phyloP scores from a whole-genome alignment of 371 early-diverging fungal genomes.

The Mucor indicus region DNA sequence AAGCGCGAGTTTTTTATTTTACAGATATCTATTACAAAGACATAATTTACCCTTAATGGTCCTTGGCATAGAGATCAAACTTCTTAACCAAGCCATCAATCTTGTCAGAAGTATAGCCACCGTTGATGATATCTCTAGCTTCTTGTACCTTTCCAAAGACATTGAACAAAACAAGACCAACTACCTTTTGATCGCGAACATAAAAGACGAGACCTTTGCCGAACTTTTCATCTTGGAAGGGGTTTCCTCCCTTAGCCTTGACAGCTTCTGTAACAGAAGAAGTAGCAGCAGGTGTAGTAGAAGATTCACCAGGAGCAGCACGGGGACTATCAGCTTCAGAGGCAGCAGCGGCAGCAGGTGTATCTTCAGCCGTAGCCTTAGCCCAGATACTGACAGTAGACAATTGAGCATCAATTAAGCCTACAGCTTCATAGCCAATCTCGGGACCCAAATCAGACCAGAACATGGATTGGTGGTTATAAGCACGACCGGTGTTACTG shows the following conservation, averaged over 20 bases:
- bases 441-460: constrained; percentile 78
- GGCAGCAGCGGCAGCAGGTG: constrained; percentile 42
- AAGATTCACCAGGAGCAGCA: constrained; percentile 25
- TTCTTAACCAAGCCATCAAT: constrained; percentile 43
- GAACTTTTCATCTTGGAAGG: constrained; percentile 46
- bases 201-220: constrained; percentile 76
- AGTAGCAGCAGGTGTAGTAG: constrained; percentile 13
- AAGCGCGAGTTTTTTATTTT: too few species aligned
- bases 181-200: constrained; percentile 59
- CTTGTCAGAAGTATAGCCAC: constrained; percentile 41
- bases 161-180: constrained; percentile 70
- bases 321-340: constrained; percentile 36
- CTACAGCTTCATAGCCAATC: constrained; percentile 78
- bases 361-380: constrained; percentile 54
- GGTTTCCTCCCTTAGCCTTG: constrained; percentile 16
- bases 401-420: constrained; percentile 63
- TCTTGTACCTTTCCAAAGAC: constrained; percentile 67
- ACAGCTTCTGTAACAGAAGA: constrained; percentile 33
- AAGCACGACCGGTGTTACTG: constrained; percentile 56
- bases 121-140: constrained; percentile 67
- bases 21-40: too few species aligned
- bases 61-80: constrained; percentile 24
- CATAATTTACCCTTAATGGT: too few species aligned
- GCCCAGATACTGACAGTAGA: constrained; percentile 75
- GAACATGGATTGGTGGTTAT: constrained; percentile 76